Base-by-base conservation (phyloP, 495 filamentous ascomycete genomes). In the Penicillium lividum region DNA sequence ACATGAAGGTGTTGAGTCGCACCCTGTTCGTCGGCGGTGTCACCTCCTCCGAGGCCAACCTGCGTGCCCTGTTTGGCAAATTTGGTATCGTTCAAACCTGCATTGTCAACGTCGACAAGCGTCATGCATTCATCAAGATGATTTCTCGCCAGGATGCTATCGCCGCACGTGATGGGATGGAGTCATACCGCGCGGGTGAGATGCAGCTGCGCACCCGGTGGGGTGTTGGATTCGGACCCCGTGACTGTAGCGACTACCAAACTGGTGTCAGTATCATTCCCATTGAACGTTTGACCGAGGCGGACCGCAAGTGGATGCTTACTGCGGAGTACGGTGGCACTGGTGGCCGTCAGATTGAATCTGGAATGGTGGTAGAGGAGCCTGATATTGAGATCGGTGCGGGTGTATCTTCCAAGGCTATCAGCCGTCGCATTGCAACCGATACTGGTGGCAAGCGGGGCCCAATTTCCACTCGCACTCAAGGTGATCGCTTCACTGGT, bases 91-190 rank as follows among this genome's bases (percentile, higher is more conserved):
- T 99, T 1, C 94, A 99, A 67, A 96, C 92, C 10, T 97, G 92
- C 72, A 99, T 99, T 59, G 93, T 97, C 66, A 96, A 98, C 74
- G 87, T 88, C 57, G 95, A 98, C 63, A 98, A 97, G 74, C 89
- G 94, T 25, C 95, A 98, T 74, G 94, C 94, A 11, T 99, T 99
- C 66, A 93, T 99, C 60, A 99, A 99, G 73, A 98, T 99, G 94
- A 82, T 92, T 56, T 90, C 82, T 54, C 92, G 95, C 27, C 77
- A 82, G 30, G 92, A 97, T 68, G 93, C 94, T 10, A 81, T 96
- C 29, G 73, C 69, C 51, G 94, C 94, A 50, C 91, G 94, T 59
- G 84, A 89, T n/a, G 91, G 87, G 43, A 97, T 98, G 92, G 92
- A 97, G 63, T 87, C 86, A 5, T 82, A 85, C 62, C 84, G 86